Percentiles rank a stretch among this genome's conserved stretches.
These are phyloP conservation scores for Alternaria atra DNA, from an alignment of 2,329 filamentous ascomycete genomes.

Conservation along the genomic window DNA sequence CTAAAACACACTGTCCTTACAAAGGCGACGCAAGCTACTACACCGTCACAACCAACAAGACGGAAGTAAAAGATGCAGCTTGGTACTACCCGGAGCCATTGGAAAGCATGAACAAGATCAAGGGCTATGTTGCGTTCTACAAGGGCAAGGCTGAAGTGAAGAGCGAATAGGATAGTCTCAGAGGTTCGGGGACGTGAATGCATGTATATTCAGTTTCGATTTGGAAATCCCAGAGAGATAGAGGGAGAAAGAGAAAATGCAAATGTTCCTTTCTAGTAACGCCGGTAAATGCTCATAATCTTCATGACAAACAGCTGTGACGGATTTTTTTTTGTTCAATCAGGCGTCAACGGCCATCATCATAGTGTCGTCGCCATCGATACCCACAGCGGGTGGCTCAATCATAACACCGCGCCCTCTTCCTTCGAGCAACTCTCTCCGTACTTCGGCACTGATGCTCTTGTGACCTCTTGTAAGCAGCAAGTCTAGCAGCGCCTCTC, in stretches of 20 bases:
- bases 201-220: conserved; percentile 8
- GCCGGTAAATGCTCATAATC: conserved; percentile 20
- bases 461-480: conserved; percentile 85
- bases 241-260: not conserved
- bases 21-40: conserved; percentile 68
- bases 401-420: conserved; percentile 80
- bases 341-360: conserved; percentile 59
- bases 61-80: conserved; percentile 62
- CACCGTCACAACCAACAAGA: conserved; percentile 60
- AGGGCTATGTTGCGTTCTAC: conserved; percentile 68
- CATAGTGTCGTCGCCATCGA: conserved; percentile 92
- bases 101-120: conserved; percentile 61
- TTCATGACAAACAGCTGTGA: not conserved
- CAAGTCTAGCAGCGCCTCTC: conserved; percentile 88
- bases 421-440: conserved; percentile 87
- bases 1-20: conserved; percentile 64
- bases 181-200: not conserved
- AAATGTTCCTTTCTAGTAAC: conserved; percentile 12
- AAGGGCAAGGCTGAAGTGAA: conserved; percentile 48
- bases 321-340: not conserved
- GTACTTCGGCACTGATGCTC: conserved; percentile 88
- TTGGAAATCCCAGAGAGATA: not conserved
- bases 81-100: conserved; percentile 67
- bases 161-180: conserved; percentile 1
- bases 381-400: conserved; percentile 65